Evolutionary conservation across 1,284 basidiomycete genomes (phyloP), one percentile per base, ranked within the genome.

Genomic region (Sparassis latifolia): DNA sequence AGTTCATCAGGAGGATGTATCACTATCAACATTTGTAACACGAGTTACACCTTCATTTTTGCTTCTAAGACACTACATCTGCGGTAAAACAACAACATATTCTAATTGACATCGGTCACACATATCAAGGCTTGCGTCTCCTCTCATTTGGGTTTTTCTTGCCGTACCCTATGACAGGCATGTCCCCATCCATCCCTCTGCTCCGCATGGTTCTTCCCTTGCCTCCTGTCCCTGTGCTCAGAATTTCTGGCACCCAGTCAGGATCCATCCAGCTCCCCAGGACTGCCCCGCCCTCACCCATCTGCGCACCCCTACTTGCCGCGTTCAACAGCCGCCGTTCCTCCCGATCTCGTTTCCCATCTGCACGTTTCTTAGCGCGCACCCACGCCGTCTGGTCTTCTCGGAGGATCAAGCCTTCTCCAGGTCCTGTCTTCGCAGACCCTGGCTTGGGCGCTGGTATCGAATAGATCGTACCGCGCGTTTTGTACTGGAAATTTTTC

Each of bases 401-500:
- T 33, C 95, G 78, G 56, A 97, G 70, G 54, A 97, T 87, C 44
- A 95, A 70, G 3, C 90, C 89, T 53, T 86, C 84, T 4, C 87
- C 83, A 12, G 86, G 69, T 1, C 92, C 92, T 28, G 75, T 80
- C 69, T 94, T 95, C 4, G 93, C 85, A 40, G 87, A 85, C 45
- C 96, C 95, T 39, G 89, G 76, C 66, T 94, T 96, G 28, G 97
- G 92, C 42, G 86, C 78, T 3, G 97, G 96, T 55, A 99, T 94
- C 27, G 92, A 85, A 70, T 92, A 99, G 62, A 88, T 89, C 7
- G 93, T 96, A 12, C 97, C 97, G 27, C 97, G 86, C 32, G 87
- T 80, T 56, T 84, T 86, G 75, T 96, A 97, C 65, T 96, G 92
- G 71, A 96, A 99, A 71, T 96, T 97, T 62, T 82, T 79, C 71